These are phyloP conservation scores for Penicillium psychrosexuale DNA, from an alignment of 2,329 filamentous ascomycete species.

Conservation along the genomic window DNA sequence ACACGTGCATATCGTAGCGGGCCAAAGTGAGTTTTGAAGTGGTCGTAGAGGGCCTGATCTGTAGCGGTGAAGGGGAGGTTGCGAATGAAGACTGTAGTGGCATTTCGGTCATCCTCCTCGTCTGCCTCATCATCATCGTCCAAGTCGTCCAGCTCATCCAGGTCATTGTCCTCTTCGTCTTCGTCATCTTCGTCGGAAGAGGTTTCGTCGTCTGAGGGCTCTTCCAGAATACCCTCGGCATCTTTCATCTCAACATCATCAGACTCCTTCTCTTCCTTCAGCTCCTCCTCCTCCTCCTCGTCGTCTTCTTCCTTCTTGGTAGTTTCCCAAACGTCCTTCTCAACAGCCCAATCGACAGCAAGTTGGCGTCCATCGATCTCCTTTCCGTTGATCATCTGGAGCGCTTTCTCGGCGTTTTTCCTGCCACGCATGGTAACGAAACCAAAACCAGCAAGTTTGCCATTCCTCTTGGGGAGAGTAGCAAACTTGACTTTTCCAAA, in stretches of 20 bases:
- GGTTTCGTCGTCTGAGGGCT: conserved; percentile 34
- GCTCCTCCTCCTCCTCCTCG: conserved; percentile 19
- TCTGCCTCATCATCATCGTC: conserved; percentile 43
- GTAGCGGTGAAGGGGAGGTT: conserved; percentile 88
- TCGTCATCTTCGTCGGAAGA: conserved; percentile 33
- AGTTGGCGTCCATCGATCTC: conserved; percentile 81
- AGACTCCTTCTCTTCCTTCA: conserved; percentile 23
- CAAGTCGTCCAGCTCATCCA: conserved; percentile 44
- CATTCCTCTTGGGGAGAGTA: conserved; percentile 74
- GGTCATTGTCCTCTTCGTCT: conserved; percentile 43
- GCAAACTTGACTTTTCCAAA: conserved; percentile 90
- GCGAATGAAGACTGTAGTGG: conserved; percentile 81
- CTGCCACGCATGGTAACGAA: conserved; percentile 84
- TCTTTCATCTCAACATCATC: conserved; percentile 56
- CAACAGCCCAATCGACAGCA: conserved; percentile 95
- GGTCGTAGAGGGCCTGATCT: conserved; percentile 76
- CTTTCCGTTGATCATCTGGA: conserved; percentile 83
- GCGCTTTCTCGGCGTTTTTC: conserved; percentile 87
- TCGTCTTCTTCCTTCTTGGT: conserved; percentile 50
- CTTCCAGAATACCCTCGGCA: conserved; percentile 50
- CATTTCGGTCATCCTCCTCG: conserved; percentile 55
- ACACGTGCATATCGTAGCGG: conserved; percentile 85
- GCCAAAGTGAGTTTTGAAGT: conserved; percentile 79
- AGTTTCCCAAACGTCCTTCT: conserved; percentile 80
- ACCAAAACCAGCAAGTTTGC: conserved; percentile 77